Conservation (phyloP, 176 grass and related monocot species). For the Guadua angustifolia region DNA sequence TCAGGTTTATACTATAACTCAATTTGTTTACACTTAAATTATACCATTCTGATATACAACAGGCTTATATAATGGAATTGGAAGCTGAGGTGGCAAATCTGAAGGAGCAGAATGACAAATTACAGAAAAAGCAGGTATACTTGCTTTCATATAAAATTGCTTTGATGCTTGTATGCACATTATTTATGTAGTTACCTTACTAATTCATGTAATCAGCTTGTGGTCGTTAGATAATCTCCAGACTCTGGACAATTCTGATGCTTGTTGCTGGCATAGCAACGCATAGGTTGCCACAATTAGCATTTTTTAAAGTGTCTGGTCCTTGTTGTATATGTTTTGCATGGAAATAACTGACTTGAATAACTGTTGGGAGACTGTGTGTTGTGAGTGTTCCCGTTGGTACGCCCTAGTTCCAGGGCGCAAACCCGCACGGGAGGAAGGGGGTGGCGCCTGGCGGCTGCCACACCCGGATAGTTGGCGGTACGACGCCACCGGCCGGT, state of each 20-base stretch:
- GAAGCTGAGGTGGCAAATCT: constrained; percentile 91
- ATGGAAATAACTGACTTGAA: background rate
- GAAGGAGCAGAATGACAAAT: constrained; percentile 69
- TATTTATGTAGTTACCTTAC: constrained; percentile 4
- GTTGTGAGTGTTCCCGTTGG: no score
- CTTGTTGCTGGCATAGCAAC: constrained; percentile 34
- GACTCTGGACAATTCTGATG: constrained; percentile 11
- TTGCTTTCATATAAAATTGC: constrained; percentile 17
- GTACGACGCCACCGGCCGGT: no score
- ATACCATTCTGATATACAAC: constrained; percentile 6
- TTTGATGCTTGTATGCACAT: constrained; percentile 7
- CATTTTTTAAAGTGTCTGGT: constrained; percentile 10
- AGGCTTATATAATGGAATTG: constrained; percentile 91
- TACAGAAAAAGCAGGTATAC: constrained; percentile 88
- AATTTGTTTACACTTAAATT: constrained; percentile 9
- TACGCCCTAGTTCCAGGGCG: no score
- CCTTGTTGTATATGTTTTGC: constrained; percentile 15
- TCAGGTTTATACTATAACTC: background rate
- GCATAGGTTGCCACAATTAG: background rate
- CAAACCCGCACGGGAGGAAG: no score
- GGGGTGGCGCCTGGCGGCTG: no score
- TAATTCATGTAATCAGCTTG: constrained; percentile 19
- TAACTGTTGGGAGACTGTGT: constrained; percentile 10
- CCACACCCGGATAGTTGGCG: no score
- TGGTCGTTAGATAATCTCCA: constrained; percentile 4